A percentile compares a stretch with the other conserved stretches of the same genome.
Evolutionary conservation across 73 alveolate genomes (phyloP).

Genomic region (Tetrahymena borealis): DNA sequence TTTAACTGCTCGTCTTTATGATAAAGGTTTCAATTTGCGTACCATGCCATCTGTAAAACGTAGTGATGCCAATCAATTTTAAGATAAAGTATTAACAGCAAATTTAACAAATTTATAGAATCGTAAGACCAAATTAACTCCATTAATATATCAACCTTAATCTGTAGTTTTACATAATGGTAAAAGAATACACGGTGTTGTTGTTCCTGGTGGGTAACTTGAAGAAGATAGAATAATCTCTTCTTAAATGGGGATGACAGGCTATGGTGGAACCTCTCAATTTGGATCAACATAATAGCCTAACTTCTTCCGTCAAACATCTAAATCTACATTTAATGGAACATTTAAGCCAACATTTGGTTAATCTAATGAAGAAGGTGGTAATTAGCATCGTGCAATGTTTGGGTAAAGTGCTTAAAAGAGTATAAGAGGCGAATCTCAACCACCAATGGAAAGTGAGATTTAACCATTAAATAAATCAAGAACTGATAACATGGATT

Average conservation of each 20-base stretch:
- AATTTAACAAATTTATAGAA: slow-evolving; percentile 13
- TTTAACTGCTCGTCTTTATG: slow-evolving; percentile 4
- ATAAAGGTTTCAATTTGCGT: slow-evolving; percentile 9
- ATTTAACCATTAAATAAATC: background rate
- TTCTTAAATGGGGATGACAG: background rate
- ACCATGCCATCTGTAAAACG: background rate
- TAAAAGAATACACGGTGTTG: background rate
- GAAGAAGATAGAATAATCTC: background rate
- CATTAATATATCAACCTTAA: slow-evolving; percentile 8
- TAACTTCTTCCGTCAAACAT: background rate
- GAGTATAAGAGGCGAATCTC: background rate
- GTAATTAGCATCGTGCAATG: background rate
- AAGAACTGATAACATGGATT: background rate
- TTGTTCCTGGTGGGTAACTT: background rate
- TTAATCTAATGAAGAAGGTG: background rate
- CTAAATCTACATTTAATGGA: background rate
- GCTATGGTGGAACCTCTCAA: background rate
- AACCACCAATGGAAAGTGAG: background rate
- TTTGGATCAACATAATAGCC: background rate
- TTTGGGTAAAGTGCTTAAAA: background rate
- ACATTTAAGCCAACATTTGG: background rate
- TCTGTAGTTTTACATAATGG: slow-evolving; percentile 15
- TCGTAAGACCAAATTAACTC: slow-evolving; percentile 23
- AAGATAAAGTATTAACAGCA: background rate
- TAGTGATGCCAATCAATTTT: background rate